Evolutionary conservation across 1,284 basidiomycete species (phyloP), one percentile per base, ranked within the genome.

Genomic region (Vanrija humicola): DNA sequence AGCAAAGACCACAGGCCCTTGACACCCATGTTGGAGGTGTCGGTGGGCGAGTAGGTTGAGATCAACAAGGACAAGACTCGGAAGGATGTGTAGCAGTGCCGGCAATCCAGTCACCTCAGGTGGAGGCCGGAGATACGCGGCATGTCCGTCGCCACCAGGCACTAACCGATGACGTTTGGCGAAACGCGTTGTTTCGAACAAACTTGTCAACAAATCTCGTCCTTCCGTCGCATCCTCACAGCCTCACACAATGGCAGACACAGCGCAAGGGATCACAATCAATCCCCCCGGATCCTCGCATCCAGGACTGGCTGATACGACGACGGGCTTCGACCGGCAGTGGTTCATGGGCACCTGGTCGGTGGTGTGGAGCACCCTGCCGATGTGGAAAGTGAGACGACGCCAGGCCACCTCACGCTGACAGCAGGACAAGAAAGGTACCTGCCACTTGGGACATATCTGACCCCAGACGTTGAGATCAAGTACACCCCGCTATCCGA

Each of bases 1-100:
- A 97, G 79, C n/a, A 97, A 84, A 58, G 82, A 87, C 93, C 93
- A 97, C 59, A 96, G 80, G 40, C 90, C 92, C 77, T 95, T 94
- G 54, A 96, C 92, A 84, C 92, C 92, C 92, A 94, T 95, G 46
- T 61, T 42, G 44, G 25, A 5, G 26, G 18, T 34, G 34, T 14
- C 34, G 34, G 5, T 28, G 28, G 34, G 34, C 34, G 34, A 34
- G 34, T 34, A 34, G 34, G 34, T 12, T 34, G 34, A 34, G 34
- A 34, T 34, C 12, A 15, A 12, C 34, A 15, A 5, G 1, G 34
- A 14, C 2, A 12, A 15, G 21, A 5, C 2, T 23, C 3, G 21
- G 21, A 5, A 23, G 21, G 21, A 23, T 23, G 21, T 3, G 21
- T 23, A 23, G 21, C 21, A 23, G 21, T 5, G 5, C 3, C 21